Evolutionary conservation across 2,329 filamentous ascomycete species (phyloP).

Genomic region (Myotisia sp.): DNA sequence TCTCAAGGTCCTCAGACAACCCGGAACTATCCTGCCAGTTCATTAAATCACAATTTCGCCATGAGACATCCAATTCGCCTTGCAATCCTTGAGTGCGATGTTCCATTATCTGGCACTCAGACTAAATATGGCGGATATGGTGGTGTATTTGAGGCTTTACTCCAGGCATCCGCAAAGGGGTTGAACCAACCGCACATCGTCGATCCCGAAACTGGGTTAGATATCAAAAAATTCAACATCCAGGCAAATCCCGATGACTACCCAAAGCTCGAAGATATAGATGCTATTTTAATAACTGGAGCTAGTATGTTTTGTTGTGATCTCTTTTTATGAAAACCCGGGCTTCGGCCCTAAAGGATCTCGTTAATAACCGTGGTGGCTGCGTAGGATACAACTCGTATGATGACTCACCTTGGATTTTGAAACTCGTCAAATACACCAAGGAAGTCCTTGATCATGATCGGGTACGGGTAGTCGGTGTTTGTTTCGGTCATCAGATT

Average conservation of each 20-base stretch:
- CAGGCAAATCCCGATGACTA: conserved; percentile 52
- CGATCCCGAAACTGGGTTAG: conserved; percentile 31
- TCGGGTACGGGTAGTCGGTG: conserved; percentile 56
- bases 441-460: conserved; percentile 47
- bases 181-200: conserved; percentile 24
- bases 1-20: too few species aligned
- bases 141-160: conserved; percentile 51
- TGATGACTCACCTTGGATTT: conserved; percentile 61
- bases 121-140: conserved; percentile 58
- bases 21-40: too few species aligned
- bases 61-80: conserved; percentile 49
- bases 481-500: conserved; percentile 85
- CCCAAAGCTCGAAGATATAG: conserved; percentile 57
- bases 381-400: conserved; percentile 54
- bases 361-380: background rate
- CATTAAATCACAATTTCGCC: too few species aligned
- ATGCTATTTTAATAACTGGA: conserved; percentile 72
- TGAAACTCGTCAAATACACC: conserved; percentile 56
- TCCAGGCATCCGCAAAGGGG: conserved; percentile 40
- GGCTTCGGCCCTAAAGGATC: background rate
- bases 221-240: conserved; percentile 55
- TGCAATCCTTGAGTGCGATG: conserved; percentile 80
- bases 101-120: conserved; percentile 50
- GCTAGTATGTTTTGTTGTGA: conserved; percentile 32
- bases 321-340: background rate